These are phyloP conservation scores for Hypsizygus marmoreus DNA, from an alignment of 768 basidiomycete species.

Conservation along the genomic window DNA sequence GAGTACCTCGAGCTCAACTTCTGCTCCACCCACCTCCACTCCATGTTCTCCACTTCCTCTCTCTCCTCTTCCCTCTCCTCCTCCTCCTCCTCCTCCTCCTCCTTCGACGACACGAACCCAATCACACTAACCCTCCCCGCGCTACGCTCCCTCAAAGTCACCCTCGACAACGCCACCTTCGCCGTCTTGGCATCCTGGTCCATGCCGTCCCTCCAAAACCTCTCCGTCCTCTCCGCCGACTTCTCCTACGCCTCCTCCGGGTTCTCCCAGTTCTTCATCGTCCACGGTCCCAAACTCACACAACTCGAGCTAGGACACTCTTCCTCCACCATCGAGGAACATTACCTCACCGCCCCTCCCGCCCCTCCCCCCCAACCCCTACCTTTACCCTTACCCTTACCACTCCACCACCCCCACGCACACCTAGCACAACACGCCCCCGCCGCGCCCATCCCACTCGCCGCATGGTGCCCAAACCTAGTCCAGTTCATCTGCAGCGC, in stretches of 20 bases:
- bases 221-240: conserved; percentile 71
- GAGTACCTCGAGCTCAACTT: conserved; percentile 73
- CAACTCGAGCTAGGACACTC: conserved; percentile 78
- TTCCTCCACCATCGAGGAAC: conserved; percentile 64
- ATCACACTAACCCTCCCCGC: conserved; percentile 55
- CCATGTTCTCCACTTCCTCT: conserved; percentile 19
- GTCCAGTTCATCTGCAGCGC: conserved; percentile 72
- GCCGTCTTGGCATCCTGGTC: conserved; percentile 64
- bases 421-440: conserved; percentile 37
- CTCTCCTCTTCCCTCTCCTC: conserved; percentile 18
- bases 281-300: conserved; percentile 60
- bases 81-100: conserved; percentile 11
- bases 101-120: conserved; percentile 16
- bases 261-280: conserved; percentile 64
- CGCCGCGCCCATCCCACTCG: conserved; percentile 47
- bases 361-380: conserved; percentile 36
- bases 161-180: conserved; percentile 73
- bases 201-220: conserved; percentile 62
- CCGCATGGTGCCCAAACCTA: conserved; percentile 71
- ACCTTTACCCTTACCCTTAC: conserved; percentile 42
- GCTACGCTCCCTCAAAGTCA: conserved; percentile 68
- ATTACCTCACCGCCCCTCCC: conserved; percentile 56
- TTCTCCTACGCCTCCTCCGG: conserved; percentile 69
- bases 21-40: conserved; percentile 47
- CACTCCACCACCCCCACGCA: conserved; percentile 45